Evolutionary conservation across 2,329 filamentous ascomycete species (phyloP), one percentile per base, ranked within the genome.

Genomic region (Microsporum audouinii): DNA sequence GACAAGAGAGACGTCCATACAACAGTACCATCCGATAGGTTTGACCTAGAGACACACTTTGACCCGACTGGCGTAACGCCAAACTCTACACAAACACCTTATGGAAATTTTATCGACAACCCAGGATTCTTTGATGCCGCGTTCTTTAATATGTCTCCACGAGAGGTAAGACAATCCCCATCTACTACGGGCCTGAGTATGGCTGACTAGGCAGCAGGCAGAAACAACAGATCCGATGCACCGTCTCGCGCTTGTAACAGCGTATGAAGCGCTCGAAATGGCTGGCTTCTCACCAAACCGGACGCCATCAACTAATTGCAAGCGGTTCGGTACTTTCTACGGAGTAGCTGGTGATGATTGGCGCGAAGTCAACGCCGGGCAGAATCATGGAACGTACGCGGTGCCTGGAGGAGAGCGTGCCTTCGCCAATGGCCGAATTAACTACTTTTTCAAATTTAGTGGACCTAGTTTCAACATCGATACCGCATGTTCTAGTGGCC

Each of bases 311-410:
- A 88, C 85, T 0, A 23, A 29, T 29, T 12, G 23, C 10, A 29
- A 29, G 23, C 45, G 45, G 23, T 31, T 51, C 10, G 45, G 45
- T 3, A 51, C 23, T 12, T 51, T 88, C 70, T 89, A 88, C 67
- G 88, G 87, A 57, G 84, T 31, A 29, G 91, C 96, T 71, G 91
- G 92, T 86, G 86, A 91, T 63, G 88, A 91, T 69, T 91, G 85
- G 82, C 82, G 79, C 73, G 87, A 90, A 68, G 84, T 88, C 63
- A 90, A 90, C 68, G 84, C 83, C 33, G 82, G 82, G 0, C 84
- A 90, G 72, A 82, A 88, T 23, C 36, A 61, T 29, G 86, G 88
- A 73, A 83, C 85, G 70, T 80, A 86, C 82, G 85, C 81, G 73
- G 85, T 85, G 68, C 83, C 83, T 2, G 83, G 83, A 68, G 83